Evolutionary conservation across 2,329 filamentous ascomycete genomes (phyloP).

Genomic region (Dothideomycetes sp.): DNA sequence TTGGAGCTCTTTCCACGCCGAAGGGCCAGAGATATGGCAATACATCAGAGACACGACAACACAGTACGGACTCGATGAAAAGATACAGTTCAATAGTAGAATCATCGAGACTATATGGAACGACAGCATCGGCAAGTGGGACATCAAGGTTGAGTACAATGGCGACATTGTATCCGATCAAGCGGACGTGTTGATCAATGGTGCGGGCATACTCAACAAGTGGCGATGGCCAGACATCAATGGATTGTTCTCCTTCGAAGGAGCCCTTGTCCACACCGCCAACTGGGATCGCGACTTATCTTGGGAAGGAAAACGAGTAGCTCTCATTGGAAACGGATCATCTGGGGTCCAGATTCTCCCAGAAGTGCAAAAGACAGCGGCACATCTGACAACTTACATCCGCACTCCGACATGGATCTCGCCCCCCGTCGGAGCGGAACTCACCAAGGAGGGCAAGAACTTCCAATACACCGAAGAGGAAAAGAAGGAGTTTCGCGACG

Average conservation of each 20-base stretch:
- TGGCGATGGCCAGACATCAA: slow-evolving; percentile 25
- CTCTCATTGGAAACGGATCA: slow-evolving; percentile 22
- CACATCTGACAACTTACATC: slow-evolving; percentile 16
- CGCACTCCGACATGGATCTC: slow-evolving; percentile 18
- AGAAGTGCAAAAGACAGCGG: slow-evolving; percentile 21
- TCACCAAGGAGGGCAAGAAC: slow-evolving; percentile 23
- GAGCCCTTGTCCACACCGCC: slow-evolving; percentile 24
- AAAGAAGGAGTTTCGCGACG: slow-evolving; percentile 18
- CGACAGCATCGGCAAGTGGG: slow-evolving; percentile 25
- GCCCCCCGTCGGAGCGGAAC: slow-evolving; percentile 9
- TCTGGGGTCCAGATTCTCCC: slow-evolving; percentile 31
- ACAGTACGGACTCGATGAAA: slow-evolving; percentile 28
- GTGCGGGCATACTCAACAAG: slow-evolving; percentile 14
- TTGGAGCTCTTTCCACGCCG: slow-evolving; percentile 23
- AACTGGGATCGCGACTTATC: slow-evolving; percentile 19
- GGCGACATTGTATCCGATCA: slow-evolving; percentile 17
- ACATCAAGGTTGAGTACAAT: slow-evolving; percentile 21
- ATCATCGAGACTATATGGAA: slow-evolving; percentile 30
- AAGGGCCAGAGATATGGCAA: slow-evolving; percentile 28
- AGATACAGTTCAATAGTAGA: slow-evolving; percentile 26
- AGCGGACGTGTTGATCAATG: slow-evolving; percentile 26
- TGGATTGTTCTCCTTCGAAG: slow-evolving; percentile 24
- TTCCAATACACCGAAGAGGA: slow-evolving; percentile 21
- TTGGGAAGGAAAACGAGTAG: slow-evolving; percentile 19
- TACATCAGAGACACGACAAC: slow-evolving; percentile 34